Evolutionary conservation across 2,329 filamentous ascomycete genomes (phyloP), one percentile per base, ranked within the genome.

Genomic region (Phaeosphaeria sp.): DNA sequence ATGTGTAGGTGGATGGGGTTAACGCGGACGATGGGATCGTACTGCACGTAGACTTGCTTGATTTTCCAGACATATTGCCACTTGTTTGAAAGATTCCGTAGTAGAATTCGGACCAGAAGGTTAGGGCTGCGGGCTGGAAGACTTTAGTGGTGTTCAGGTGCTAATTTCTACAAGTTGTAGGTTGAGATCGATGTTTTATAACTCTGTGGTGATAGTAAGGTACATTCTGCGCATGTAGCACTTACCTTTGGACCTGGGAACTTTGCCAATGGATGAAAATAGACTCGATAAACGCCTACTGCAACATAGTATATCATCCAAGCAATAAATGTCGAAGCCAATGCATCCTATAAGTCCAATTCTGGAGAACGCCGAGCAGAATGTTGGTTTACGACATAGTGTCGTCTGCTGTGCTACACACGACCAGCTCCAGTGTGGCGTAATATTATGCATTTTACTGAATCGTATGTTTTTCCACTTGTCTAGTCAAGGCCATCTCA

Each of bases 51-150:
- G 40, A 76, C 47, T 22, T 68, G 57, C 20, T 70, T 60, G 42
- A 76, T 71, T 55, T 65, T 65, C 53, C 60, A 71, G 1, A 61
- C 45, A 48, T 66, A 72, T 46, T 68, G 64, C 20, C 56, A 67
- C 18, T 43, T 53, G 27, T 60, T 22, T 2, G 62, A 27, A 67
- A 59, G 18, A 70, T 50, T 27, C 75, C 73, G 56, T 74, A 69
- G 51, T 74, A 74, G 21, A 67, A 65, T n/a, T 74, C 69, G 21
- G 72, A 71, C 56, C 66, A 65, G 18, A 63, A 66, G n/a, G 46
- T 49, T 36, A 49, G 25, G 24, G 46, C 46, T 20, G 46, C 46
- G 15, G 36, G 27, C 46, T 49, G 24, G 6, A 5, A 3, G 11
- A 13, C 5, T 7, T 36, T 13, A 36, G 30, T 36, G 30, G n/a